Base-by-base conservation (phyloP, 768 basidiomycete species). In the Hericium alpestre region DNA sequence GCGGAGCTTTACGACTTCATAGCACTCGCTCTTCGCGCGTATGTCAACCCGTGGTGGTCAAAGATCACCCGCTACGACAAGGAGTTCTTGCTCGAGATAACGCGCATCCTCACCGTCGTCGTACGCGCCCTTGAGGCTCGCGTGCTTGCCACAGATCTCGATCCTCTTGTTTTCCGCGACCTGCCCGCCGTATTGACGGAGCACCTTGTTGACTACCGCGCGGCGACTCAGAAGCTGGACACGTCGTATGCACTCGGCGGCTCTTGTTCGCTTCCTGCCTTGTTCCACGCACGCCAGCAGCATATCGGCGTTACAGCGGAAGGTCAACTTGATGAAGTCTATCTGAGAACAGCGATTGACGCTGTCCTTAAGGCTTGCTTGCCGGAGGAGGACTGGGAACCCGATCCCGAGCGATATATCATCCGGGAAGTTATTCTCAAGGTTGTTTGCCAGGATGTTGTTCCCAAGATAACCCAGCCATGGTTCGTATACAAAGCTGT, bases 401-500 rank as follows among this genome's bases (percentile, higher is more conserved):
- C 91, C 16, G 83, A 89, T 52, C 69, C 83, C 0, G 90, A 96
- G 72, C 80, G 90, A n/a, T 76, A 80, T 59, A 87, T 97, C 58
- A 71, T 90, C 43, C 82, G 92, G 57, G 95, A 98, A 72, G 73
- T 96, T 40, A 64, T 95, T 32, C 79, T 91, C 65, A 87, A 88
- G 63, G 76, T 90, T 22, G 71, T 97, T 6, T 72, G 87, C 23
- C 65, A 87, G 20, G 67, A 63, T 16, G 61, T 74, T 3, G 67
- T 71, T 23, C 84, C 84, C 32, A 83, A 80, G 62, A 67, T 95
- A 53, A 79, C 82, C 6, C 87, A 96, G 67, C 87, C 90, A 0
- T 97, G 94, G 93, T 97, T 96, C 68, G 79, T 95, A 49, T 83
- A 92, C 57, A 82, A 76, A 64, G 65, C 78, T 3, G 73, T 87